Evolutionary conservation across 805 yeast species (phyloP), one percentile per base, ranked within the genome.

Genomic region (Candida namnaoensis): DNA sequence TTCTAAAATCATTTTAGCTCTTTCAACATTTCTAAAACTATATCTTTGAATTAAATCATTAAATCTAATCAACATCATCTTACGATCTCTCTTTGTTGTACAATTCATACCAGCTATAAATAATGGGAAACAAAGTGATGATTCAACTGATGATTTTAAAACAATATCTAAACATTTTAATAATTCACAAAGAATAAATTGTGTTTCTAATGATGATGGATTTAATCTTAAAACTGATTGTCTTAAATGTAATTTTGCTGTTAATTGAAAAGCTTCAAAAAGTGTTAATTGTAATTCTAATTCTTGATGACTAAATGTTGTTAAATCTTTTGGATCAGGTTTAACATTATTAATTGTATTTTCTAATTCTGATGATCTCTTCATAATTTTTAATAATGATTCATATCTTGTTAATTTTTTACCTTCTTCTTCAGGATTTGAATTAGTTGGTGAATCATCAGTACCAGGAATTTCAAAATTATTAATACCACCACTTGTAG

Each of bases 101-200:
- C 83, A 73, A 54, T 79, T 80, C 53, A 85, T 72, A 1, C 91
- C 95, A 2, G 88, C 82, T 19, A 86, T 76, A 54, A 86, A 86
- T 47, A 84, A 58, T 0, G 95, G 95, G 58, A 86, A 85, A 34
- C 84, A 80, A 13, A 84, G 58, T 2, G 82, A 76, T 4, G 86
- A 80, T 52, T 84, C 88, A 36, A 83, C 80, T 1, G 76, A 71
- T 0, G 91, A 68, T 3, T 76, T 86, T 33, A 85, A 53, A 5
- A 84, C 69, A 3, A 75, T 67, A 48, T 81, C 86, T 24, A 85
- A 58, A 43, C 82, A 70, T 41, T 73, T 68, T 25, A 72, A 52
- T 41, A 83, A 62, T 46, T 78, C 79, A 40, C 68, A 67, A 32
- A 73, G 66, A 36, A 84, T 61, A 30, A 72, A 68, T 47, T 80